Conservation (phyloP, 2,329 filamentous ascomycete genomes). For the Cercospora berteroae region DNA sequence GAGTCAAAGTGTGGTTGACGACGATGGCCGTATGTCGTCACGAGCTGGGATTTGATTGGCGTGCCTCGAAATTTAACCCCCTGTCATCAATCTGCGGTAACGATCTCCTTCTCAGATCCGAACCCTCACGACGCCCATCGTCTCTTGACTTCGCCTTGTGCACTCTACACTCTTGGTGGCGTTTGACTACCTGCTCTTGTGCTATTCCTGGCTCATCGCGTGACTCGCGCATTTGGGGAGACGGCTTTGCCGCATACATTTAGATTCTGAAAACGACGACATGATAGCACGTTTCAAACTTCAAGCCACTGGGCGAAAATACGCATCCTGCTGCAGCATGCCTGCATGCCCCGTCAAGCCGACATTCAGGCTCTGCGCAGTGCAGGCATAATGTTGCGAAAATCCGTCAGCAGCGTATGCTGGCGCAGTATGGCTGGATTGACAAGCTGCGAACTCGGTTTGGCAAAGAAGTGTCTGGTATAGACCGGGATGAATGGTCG, state of each 20-base stretch:
- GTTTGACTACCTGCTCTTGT: background rate
- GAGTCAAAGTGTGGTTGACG: slow-evolving; percentile 6
- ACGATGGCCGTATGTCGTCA: background rate
- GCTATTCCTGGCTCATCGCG: background rate
- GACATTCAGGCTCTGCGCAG: background rate
- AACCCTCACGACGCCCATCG: background rate
- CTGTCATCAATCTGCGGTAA: slow-evolving; percentile 3
- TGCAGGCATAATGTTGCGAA: background rate
- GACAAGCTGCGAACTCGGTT: slow-evolving; percentile 1
- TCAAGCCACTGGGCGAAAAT: background rate
- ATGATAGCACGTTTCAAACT: background rate
- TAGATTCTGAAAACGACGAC: background rate
- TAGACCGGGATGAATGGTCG: slow-evolving; percentile 17
- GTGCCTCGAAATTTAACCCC: slow-evolving; percentile 9
- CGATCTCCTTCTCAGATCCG: background rate
- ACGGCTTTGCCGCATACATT: background rate
- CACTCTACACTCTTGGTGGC: background rate
- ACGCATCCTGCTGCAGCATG: background rate
- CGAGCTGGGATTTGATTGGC: slow-evolving; percentile 3
- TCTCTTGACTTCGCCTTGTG: slow-evolving; percentile 5
- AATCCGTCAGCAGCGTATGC: background rate
- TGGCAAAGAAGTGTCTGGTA: slow-evolving; percentile 13
- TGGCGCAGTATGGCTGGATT: background rate
- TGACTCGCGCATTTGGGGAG: background rate
- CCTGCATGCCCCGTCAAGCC: background rate